These are phyloP conservation scores for Tremellales sp. DNA, from an alignment of 1,284 basidiomycete genomes.

Conservation along the genomic window DNA sequence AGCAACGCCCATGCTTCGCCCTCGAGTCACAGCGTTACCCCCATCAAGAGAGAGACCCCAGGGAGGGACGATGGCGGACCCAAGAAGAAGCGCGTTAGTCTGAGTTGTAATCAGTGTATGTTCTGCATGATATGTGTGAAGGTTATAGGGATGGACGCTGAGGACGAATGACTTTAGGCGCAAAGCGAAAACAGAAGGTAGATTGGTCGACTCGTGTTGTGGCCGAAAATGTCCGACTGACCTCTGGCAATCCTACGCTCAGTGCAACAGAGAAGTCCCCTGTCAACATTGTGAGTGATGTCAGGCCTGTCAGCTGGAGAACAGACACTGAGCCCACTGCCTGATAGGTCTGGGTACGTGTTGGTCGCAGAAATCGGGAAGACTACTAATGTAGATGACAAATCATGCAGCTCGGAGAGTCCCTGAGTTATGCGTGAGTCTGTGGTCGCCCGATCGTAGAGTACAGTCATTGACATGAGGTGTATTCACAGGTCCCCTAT, in stretches of 20 bases:
- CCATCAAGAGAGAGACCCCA: no score
- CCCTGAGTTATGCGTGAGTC: conserved; percentile 47
- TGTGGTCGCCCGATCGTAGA: background rate
- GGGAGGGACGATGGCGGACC: conserved; percentile 11
- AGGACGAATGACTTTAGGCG: conserved; percentile 24
- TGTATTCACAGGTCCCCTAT: conserved; percentile 43
- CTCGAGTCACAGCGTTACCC: no score
- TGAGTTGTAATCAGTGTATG: conserved; percentile 49
- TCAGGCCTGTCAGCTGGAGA: background rate
- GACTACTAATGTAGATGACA: background rate
- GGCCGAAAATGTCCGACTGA: background rate
- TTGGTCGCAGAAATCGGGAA: background rate
- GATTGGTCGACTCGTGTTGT: background rate
- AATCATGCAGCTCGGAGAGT: conserved; percentile 42
- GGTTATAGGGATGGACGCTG: no score
- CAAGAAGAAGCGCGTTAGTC: conserved; percentile 48
- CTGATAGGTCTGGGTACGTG: conserved; percentile 28
- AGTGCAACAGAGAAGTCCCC: conserved; percentile 50
- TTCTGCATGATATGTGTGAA: conserved; percentile 3
- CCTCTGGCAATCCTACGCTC: background rate
- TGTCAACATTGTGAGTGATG: conserved; percentile 47
- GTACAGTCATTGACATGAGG: conserved; percentile 3
- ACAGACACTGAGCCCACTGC: conserved; percentile 7
- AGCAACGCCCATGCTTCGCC: no score
- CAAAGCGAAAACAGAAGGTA: conserved; percentile 48